phyloP scores from a whole-genome alignment of 129 eudicot genomes.

The Artemisia annua region DNA sequence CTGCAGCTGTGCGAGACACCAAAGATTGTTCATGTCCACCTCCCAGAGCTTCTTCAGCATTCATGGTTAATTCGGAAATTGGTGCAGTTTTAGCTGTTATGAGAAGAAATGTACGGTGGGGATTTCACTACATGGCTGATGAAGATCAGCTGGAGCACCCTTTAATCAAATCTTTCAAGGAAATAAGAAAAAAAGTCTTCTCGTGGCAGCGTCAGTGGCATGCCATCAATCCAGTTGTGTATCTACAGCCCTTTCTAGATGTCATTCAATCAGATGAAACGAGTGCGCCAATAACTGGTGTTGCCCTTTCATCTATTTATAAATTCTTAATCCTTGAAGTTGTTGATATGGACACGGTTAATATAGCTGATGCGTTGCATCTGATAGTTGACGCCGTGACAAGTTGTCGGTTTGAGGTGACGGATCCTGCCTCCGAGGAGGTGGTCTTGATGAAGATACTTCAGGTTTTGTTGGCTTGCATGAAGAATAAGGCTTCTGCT shows the following conservation, averaged over 20 bases:
- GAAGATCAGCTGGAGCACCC: conserved; percentile 92
- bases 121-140: conserved; percentile 74
- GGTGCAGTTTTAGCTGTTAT: conserved; percentile 90
- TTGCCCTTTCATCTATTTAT: conserved; percentile 85
- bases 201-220: conserved; percentile 74
- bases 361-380: conserved; percentile 73
- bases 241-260: conserved; percentile 88
- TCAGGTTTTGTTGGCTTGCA: conserved; percentile 88
- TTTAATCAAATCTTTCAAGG: conserved; percentile 73
- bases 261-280: conserved; percentile 93
- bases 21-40: conserved; percentile 35
- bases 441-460: conserved; percentile 89
- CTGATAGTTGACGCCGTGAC: conserved; percentile 81
- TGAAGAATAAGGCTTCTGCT: conserved; percentile 80
- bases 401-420: conserved; percentile 90
- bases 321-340: conserved; percentile 78
- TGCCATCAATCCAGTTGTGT: conserved; percentile 55
- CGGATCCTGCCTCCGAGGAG: conserved; percentile 97
- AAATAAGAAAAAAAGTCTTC: conserved; percentile 67
- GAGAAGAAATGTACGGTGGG: conserved; percentile 98
- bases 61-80: conserved; percentile 84
- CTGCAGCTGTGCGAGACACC: conserved; percentile 37
- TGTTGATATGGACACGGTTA: conserved; percentile 61
- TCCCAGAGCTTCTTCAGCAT: conserved; percentile 62
- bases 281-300: conserved; percentile 89